These are phyloP conservation scores for Diaporthe citriasiana DNA, from an alignment of 2,329 filamentous ascomycete genomes.

Conservation along the genomic window DNA sequence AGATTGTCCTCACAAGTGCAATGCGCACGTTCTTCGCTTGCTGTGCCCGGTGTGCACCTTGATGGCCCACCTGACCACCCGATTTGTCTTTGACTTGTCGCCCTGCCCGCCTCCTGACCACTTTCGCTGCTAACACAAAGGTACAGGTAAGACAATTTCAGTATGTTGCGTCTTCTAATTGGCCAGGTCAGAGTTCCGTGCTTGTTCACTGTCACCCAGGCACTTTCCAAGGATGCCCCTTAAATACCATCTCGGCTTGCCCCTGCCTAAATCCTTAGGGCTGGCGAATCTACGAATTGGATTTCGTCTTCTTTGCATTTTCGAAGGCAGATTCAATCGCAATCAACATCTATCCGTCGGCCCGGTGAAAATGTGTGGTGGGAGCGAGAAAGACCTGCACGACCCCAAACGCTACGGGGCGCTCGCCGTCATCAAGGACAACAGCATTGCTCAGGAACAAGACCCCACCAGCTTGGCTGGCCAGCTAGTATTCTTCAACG, in stretches of 20 bases:
- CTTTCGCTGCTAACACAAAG: not conserved
- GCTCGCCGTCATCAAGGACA: slow-evolving; percentile 13
- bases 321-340: not conserved
- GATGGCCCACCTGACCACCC: not conserved
- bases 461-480: not conserved
- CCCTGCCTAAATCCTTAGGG: not conserved
- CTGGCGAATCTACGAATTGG: not conserved
- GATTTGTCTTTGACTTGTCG: too few species aligned
- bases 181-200: too few species aligned
- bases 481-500: slow-evolving; percentile 30
- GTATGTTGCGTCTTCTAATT: not conserved
- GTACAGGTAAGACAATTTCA: not conserved
- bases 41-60: not conserved
- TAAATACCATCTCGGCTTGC: not conserved
- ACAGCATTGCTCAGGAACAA: not conserved
- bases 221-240: too few species aligned
- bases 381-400: slow-evolving; percentile 10
- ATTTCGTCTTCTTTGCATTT: not conserved
- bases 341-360: not conserved
- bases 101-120: not conserved
- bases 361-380: not conserved
- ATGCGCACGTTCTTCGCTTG: not conserved
- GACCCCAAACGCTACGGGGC: slow-evolving; percentile 28
- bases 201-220: too few species aligned
- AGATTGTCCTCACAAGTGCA: not conserved